Evolutionary conservation across 2,329 filamentous ascomycete species (phyloP), one percentile per base, ranked within the genome.

Genomic region (Arthroderma sp.): DNA sequence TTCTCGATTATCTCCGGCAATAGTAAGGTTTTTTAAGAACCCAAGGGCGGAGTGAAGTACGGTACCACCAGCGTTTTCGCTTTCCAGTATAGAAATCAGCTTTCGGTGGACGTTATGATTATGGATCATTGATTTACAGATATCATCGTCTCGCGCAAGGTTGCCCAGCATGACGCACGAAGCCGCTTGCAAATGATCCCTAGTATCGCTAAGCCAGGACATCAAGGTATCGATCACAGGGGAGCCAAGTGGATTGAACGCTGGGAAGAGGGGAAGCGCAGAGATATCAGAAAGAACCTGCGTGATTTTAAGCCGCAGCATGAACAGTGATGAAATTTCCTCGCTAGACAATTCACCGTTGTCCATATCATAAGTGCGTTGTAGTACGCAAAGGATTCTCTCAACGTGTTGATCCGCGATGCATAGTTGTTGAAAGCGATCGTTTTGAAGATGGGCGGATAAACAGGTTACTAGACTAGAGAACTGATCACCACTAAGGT

Each of bases 131-230:
- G 52, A 52, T 43, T 56, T 50, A 42, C 68, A 71, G 29, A 66
- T 56, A 33, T 59, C 60, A 43, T 69, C 65, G 6, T 65, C 66
- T 31, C 66, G 62, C 29, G 67, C 67, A 32, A 70, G 46, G 46
- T 72, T 72, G 5, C 69, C 69, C 9, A 71, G 58, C 49, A 71
- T 65, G 36, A 71, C 55, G 48, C 68, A 70, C 11, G 67, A 61
- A 43, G 67, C 68, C 39, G 68, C 61, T 36, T 68, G 61, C 29
- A 71, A 58, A 39, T 69, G 65, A n/a, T 66, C 61, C 39, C 69
- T 59, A 2, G 52, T 45, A 22, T 57, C 54, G 8, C 50, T 48
- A 10, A 70, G 56, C 67, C 68, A 71, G 5, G 58, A 55, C 38
- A 61, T 58, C 29, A 71, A 47, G 0, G 52, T 61, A 11, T 59